Evolutionary conservation across 1,139 yeast species (phyloP).

Genomic region (Candida sanyaensis): DNA sequence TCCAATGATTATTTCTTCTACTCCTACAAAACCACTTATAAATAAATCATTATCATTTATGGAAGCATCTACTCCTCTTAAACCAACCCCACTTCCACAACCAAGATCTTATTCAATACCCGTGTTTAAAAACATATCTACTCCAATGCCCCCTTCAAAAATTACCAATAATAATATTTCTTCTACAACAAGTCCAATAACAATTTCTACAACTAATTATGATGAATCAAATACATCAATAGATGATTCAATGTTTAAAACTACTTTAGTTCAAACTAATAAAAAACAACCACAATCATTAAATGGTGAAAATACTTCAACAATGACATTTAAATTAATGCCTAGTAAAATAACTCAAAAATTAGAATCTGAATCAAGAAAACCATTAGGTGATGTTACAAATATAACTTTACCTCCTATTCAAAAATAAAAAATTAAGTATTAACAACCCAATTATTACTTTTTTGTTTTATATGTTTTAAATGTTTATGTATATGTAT

Average conservation of each 20-base stretch:
- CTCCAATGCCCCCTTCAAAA: constrained; percentile 5
- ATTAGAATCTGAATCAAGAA: constrained; percentile 20
- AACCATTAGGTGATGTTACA: constrained; percentile 29
- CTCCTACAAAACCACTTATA: constrained; percentile 23
- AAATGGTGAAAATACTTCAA: constrained; percentile 32
- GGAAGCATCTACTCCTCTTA: constrained; percentile 5
- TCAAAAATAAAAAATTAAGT: not conserved
- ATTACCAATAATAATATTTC: not conserved
- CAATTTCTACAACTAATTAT: not conserved
- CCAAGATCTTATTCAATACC: constrained; percentile 11
- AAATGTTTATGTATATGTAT: constrained; percentile 2
- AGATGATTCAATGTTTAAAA: constrained; percentile 1
- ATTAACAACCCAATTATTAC: not conserved
- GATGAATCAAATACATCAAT: not conserved
- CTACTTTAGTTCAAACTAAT: constrained; percentile 24
- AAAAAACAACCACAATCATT: constrained; percentile 41
- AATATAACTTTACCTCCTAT: constrained; percentile 6
- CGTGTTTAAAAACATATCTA: constrained; percentile 7
- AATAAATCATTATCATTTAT: constrained; percentile 8
- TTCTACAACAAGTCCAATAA: not conserved
- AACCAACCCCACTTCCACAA: constrained; percentile 5
- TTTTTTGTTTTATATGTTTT: not conserved
- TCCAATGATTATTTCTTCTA: constrained; percentile 23
- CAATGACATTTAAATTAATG: constrained; percentile 46
- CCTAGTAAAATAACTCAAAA: constrained; percentile 24